Conservation (phyloP, 2,329 filamentous ascomycete genomes). For the Cercospora janseana region DNA sequence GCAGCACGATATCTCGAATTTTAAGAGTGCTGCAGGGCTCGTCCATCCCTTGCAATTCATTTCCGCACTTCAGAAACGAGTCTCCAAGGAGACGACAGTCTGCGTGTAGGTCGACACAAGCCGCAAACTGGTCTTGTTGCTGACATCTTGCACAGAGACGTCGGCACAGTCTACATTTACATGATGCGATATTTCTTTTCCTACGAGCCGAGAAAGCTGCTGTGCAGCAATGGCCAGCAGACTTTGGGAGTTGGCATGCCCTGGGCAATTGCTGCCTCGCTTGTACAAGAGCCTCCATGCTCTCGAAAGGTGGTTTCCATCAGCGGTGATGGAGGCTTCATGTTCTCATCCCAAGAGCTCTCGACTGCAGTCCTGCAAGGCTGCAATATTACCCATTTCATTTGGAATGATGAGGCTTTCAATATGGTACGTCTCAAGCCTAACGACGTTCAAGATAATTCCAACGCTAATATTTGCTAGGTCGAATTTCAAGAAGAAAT, state of each 20-base stretch:
- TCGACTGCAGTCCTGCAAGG: conserved; percentile 48
- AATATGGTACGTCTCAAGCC: conserved; percentile 43
- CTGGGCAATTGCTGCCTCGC: conserved; percentile 50
- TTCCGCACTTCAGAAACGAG: conserved; percentile 42
- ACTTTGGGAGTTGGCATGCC: conserved; percentile 51
- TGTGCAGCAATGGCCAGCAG: conserved; percentile 52
- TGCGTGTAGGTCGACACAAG: conserved; percentile 25
- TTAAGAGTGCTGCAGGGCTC: conserved; percentile 31
- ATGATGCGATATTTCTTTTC: conserved; percentile 49
- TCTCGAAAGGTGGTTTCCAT: conserved; percentile 47
- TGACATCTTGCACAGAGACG: conserved; percentile 35
- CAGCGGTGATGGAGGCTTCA: conserved; percentile 51
- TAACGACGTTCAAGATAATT: background rate
- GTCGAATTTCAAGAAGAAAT: conserved; percentile 52
- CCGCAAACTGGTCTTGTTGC: background rate
- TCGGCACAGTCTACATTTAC: conserved; percentile 53
- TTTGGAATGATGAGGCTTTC: conserved; percentile 52
- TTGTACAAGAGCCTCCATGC: conserved; percentile 46
- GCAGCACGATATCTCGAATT: conserved; percentile 29
- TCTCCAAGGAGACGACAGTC: conserved; percentile 45
- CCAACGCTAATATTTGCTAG: background rate
- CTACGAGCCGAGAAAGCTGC: conserved; percentile 46
- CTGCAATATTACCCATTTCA: conserved; percentile 52
- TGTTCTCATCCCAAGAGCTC: conserved; percentile 50
- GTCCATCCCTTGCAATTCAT: conserved; percentile 51